Base-by-base conservation (phyloP, 306 rosid species). In the Potentilla sterilis region DNA sequence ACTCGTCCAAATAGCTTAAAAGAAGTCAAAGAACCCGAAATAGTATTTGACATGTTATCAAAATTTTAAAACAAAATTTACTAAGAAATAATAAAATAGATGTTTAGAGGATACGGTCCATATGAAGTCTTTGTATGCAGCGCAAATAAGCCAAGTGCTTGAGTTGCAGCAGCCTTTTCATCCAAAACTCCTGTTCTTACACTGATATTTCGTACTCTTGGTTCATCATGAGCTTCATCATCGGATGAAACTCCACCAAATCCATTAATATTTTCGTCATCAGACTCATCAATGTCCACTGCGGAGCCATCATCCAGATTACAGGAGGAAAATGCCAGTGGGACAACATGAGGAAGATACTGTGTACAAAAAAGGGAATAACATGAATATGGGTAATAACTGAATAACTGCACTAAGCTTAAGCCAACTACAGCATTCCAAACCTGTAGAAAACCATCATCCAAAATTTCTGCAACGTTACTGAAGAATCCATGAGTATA, bases 101-200 rank as follows among this genome's bases (percentile, higher is more conserved):
- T 52, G 14, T 62, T 52, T 43, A 78, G 77, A 82, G 94, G 98
- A 96, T 96, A 96, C 99, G 91, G 94, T 74, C 92, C 98, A 84
- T 76, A 96, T 81, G 85, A 85, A 79, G 77, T 73, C 88, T 89
- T 90, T 55, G 99, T 85, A 82, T 96, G 98, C 78, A 84, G 84
- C 22, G 99, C 98, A 87, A 96, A 90, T 82, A 96, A 82, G 82
- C 99, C 99, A 47, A 96, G 96, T 74, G 98, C 99, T 85, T 96
- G 99, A 70, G 99, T 96, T 67, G 99, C 99, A 79, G 99, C 98
- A 73, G 99, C 98, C 85, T 96, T 96, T 83, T 96, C 99, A 86
- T 96, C 99, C 88, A 96, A 78, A 61, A 96, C 99, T 41, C 99
- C 99, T 73, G 99, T 96, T 80, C 99, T 89, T 75, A 96, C 80